Evolutionary conservation across 2,329 filamentous ascomycete genomes (phyloP).

Genomic region (Curvularia lunata): DNA sequence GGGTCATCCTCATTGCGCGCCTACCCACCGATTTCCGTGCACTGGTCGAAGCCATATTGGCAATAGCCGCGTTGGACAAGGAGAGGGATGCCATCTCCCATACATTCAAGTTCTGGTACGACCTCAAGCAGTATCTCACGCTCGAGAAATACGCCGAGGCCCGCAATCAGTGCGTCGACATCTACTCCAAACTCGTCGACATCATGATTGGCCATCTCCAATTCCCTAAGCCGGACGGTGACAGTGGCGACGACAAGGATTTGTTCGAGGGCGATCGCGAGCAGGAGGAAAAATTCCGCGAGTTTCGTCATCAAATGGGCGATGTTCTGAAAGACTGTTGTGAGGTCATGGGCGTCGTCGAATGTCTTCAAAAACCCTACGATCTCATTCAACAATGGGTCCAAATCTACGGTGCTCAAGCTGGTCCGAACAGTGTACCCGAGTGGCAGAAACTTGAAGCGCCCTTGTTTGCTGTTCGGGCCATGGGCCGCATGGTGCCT

Average conservation of each 20-base stretch:
- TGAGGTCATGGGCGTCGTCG: constrained; percentile 91
- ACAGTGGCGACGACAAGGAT: constrained; percentile 74
- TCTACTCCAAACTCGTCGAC: constrained; percentile 90
- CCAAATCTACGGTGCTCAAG: constrained; percentile 77
- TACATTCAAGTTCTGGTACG: constrained; percentile 98
- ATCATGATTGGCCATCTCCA: constrained; percentile 90
- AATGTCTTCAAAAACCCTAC: constrained; percentile 89
- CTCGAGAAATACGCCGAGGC: constrained; percentile 88
- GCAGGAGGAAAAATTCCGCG: constrained; percentile 94
- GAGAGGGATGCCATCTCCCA: constrained; percentile 91
- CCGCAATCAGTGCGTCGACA: constrained; percentile 74
- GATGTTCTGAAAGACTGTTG: constrained; percentile 97
- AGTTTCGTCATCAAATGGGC: constrained; percentile 96
- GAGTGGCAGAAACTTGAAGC: constrained; percentile 97
- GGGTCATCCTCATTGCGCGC: constrained; percentile 89
- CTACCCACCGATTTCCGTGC: constrained; percentile 80
- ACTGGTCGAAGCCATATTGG: constrained; percentile 88
- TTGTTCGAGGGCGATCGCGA: constrained; percentile 96
- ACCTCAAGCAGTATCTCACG: constrained; percentile 94
- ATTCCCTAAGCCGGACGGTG: constrained; percentile 77
- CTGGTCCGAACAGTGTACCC: constrained; percentile 75
- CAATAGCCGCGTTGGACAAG: constrained; percentile 85
- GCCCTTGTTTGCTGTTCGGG: constrained; percentile 91
- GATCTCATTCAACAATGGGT: constrained; percentile 88
- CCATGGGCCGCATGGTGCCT: constrained; percentile 95